phyloP scores from a whole-genome alignment of 2,329 filamentous ascomycete species.

The Tolypocladium capitatum region DNA sequence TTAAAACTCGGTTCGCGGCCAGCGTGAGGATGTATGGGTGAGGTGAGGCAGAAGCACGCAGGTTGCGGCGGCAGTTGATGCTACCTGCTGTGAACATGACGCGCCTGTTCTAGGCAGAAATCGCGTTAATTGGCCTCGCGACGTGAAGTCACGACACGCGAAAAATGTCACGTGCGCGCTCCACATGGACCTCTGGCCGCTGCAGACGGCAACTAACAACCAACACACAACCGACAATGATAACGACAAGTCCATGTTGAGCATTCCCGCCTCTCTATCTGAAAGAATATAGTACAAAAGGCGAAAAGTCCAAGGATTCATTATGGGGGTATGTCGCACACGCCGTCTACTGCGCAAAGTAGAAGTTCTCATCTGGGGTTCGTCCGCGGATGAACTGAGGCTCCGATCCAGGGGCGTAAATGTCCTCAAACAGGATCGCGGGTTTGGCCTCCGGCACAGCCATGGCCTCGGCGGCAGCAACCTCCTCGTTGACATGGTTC shows the following conservation, averaged over 20 bases:
- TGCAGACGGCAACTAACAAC: not conserved
- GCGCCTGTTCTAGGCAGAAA: constrained; percentile 22
- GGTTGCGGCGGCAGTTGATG: constrained; percentile 9
- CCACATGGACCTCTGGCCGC: not conserved
- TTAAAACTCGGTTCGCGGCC: constrained; percentile 4
- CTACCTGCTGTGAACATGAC: constrained; percentile 15
- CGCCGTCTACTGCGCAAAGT: constrained; percentile 49
- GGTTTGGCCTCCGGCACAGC: constrained; percentile 60
- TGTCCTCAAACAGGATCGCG: constrained; percentile 88
- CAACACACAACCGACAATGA: not conserved
- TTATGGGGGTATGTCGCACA: constrained; percentile 11
- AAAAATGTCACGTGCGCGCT: constrained; percentile 12
- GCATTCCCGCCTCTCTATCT: constrained; percentile 11
- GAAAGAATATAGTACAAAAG: constrained; percentile 12
- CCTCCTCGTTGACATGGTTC: constrained; percentile 74
- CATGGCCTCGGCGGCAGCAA: constrained; percentile 84
- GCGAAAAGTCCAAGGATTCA: constrained; percentile 16
- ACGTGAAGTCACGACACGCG: constrained; percentile 11
- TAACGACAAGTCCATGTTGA: constrained; percentile 9
- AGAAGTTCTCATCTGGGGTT: constrained; percentile 86
- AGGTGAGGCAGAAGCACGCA: constrained; percentile 7
- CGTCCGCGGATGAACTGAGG: constrained; percentile 78
- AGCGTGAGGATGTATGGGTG: constrained; percentile 1
- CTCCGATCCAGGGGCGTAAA: constrained; percentile 82
- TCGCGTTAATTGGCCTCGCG: constrained; percentile 24